Base-by-base conservation (phyloP, 257 asterid species). In the Petunia axillaris region DNA sequence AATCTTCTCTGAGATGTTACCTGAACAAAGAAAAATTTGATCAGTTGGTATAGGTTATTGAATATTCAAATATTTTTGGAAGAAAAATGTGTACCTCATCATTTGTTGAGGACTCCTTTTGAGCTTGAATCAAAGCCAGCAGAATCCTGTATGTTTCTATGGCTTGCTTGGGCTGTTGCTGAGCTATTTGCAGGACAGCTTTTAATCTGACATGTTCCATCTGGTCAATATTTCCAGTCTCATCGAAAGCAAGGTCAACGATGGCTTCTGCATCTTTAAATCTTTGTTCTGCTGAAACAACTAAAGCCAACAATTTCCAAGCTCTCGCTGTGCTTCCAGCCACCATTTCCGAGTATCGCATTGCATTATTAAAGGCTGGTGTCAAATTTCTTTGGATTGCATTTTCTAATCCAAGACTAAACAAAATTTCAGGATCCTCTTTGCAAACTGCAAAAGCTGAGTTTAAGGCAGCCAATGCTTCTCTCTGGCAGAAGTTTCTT, bases 281-380 rank as follows among this genome's bases (percentile, higher is more conserved):
- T 80, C 89, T 86, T 85, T 91, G 97, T 77, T 94, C 94, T 5
- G 97, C 97, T 15, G 98, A 91, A 54, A 91, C 96, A 67, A 94
- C 83, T 78, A 87, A 89, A 37, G 96, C 94, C 88, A 93, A 82
- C 1, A 93, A 86, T 70, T 91, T 90, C 98, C 97, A 94, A 53
- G 96, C 95, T 73, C 65, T 88, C 0, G 83, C 89, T 5, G 91
- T 89, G 86, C 89, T 85, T 36, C 95, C 94, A 59, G 85, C 88
- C 35, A 71, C 87, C 87, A 78, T 87, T 64, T 87, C 88, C 4
- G 94, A 90, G 78, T 89, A 89, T 50, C 5, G 3, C 91, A 94
- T 85, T 54, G 89, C 89, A 15, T 85, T 87, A 14, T 91, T 89
- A 76, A 90, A 91, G 52, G 98, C 97, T 10, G 81, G 59, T 68